These are phyloP conservation scores for Globisporangium parvum DNA, from an alignment of 352 stramenopile species.

Conservation along the genomic window DNA sequence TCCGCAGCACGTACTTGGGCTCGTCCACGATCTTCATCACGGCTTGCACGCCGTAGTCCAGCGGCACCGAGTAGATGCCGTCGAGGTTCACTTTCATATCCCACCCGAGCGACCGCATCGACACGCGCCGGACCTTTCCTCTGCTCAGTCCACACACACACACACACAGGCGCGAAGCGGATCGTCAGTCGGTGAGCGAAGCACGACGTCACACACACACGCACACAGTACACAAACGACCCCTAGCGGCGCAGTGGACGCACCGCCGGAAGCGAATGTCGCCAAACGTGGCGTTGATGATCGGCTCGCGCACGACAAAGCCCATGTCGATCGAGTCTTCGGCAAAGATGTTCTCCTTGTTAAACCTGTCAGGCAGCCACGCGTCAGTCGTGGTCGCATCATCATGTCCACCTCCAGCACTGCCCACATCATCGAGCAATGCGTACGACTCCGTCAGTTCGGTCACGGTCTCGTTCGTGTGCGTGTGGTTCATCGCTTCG, in stretches of 20 bases:
- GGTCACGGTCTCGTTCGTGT: constrained; percentile 85
- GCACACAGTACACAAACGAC: constrained; percentile 1
- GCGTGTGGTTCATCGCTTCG: constrained; percentile 78
- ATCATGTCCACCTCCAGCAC: no score
- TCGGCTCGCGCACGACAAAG: constrained; percentile 81
- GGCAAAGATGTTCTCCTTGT: constrained; percentile 79
- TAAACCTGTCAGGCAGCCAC: no score
- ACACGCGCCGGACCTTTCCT: constrained; percentile 76
- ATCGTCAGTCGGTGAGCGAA: not conserved
- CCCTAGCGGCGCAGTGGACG: not conserved
- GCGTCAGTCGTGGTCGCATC: no score
- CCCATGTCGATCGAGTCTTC: constrained; percentile 84
- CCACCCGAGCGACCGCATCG: constrained; percentile 84
- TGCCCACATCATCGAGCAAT: no score
- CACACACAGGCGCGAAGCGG: not conserved
- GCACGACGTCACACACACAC: not conserved
- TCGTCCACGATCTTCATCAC: constrained; percentile 88
- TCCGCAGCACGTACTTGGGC: constrained; percentile 82
- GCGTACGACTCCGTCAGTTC: constrained; percentile 82
- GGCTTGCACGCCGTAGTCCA: constrained; percentile 86
- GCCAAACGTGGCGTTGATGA: constrained; percentile 88
- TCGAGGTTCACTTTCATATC: constrained; percentile 89
- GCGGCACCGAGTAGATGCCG: constrained; percentile 80
- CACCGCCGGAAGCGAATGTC: constrained; percentile 86
- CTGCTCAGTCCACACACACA: constrained; percentile 21